Evolutionary conservation across 2,329 filamentous ascomycete species (phyloP).

Genomic region (Phaeophleospora eucalypticola): DNA sequence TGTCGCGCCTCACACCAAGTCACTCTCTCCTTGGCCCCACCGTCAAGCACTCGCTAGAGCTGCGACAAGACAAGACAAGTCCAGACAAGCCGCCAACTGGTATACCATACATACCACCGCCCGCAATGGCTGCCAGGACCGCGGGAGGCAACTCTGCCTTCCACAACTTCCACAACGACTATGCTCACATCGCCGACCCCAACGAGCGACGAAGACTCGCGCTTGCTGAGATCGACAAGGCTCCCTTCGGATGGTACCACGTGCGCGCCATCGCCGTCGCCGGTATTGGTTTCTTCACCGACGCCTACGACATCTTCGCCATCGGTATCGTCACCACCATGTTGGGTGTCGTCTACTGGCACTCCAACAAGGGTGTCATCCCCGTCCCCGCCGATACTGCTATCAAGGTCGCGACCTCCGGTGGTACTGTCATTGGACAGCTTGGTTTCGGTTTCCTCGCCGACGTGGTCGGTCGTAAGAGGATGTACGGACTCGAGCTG

Average conservation of each 20-base stretch:
- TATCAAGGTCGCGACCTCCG: slow-evolving; percentile 80
- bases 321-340: slow-evolving; percentile 69
- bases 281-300: slow-evolving; percentile 84
- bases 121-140: slow-evolving; percentile 40
- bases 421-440: slow-evolving; percentile 79
- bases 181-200: slow-evolving; percentile 60
- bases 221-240: slow-evolving; percentile 76
- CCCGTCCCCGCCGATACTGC: slow-evolving; percentile 62
- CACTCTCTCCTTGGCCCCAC: neutral
- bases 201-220: slow-evolving; percentile 76
- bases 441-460: slow-evolving; percentile 74
- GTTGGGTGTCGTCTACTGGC: slow-evolving; percentile 74
- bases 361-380: slow-evolving; percentile 23
- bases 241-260: slow-evolving; percentile 80
- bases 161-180: slow-evolving; percentile 76
- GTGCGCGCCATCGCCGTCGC: slow-evolving; percentile 72
- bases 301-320: slow-evolving; percentile 75
- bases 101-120: slow-evolving; percentile 3
- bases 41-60: neutral
- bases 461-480: slow-evolving; percentile 72
- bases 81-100: too few species aligned
- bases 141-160: slow-evolving; percentile 65
- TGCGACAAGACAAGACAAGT: neutral
- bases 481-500: slow-evolving; percentile 79
- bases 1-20: neutral